Percentiles rank a stretch among this genome's conserved stretches.
Conservation (phyloP, 1,139 yeast genomes). For the Yamadazyma kanchanaburiensis region DNA sequence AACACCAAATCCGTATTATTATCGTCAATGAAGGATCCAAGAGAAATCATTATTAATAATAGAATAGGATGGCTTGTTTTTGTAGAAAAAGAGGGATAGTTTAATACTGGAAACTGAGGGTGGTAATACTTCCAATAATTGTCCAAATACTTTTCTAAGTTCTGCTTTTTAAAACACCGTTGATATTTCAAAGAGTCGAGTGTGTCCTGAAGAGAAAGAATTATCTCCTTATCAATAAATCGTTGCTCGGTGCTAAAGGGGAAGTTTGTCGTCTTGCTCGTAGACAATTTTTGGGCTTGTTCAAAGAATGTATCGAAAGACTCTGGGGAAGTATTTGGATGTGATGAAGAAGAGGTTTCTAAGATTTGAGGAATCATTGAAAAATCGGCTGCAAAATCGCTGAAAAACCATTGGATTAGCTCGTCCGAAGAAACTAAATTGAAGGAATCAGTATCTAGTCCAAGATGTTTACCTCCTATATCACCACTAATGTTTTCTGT, state of each 20-base stretch:
- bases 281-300: background rate
- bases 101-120: slow-evolving; percentile 59
- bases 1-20: slow-evolving; percentile 22
- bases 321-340: background rate
- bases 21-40: slow-evolving; percentile 44
- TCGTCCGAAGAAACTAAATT: slow-evolving; percentile 14
- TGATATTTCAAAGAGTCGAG: slow-evolving; percentile 12
- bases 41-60: slow-evolving; percentile 52
- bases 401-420: slow-evolving; percentile 14
- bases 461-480: no score
- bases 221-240: slow-evolving; percentile 5
- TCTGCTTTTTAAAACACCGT: slow-evolving; percentile 18
- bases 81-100: slow-evolving; percentile 61
- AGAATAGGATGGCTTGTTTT: slow-evolving; percentile 50
- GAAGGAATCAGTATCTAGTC: no score
- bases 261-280: slow-evolving; percentile 5
- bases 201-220: slow-evolving; percentile 7
- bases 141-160: slow-evolving; percentile 24
- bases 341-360: background rate
- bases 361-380: slow-evolving; percentile 4
- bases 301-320: background rate
- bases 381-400: slow-evolving; percentile 8
- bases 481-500: no score
- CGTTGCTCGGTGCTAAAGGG: slow-evolving; percentile 12
- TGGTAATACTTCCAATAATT: slow-evolving; percentile 60